Evolutionary conservation across 768 basidiomycete genomes (phyloP), one percentile per base, ranked within the genome.

Genomic region (Tremella mesenterica): DNA sequence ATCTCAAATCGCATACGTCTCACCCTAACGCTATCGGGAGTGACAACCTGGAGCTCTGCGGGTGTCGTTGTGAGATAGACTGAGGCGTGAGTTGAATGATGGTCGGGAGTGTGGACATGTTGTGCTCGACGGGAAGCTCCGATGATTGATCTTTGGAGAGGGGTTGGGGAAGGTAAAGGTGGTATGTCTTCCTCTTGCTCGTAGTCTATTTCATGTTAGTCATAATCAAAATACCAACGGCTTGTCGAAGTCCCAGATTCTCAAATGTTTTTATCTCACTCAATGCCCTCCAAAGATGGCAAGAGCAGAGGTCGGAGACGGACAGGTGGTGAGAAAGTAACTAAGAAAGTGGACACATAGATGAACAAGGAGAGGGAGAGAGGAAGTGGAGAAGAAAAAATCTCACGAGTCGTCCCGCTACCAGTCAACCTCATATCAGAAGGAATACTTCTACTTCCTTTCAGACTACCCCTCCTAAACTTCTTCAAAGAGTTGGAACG

Each of bases 371-470:
- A 21, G 18, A 41, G 39, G 25, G 39, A 27, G 47, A 53, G n/a
- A n/a, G n/a, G n/a, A n/a, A n/a, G n/a, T n/a, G n/a, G n/a, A n/a
- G n/a, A n/a, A n/a, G n/a, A n/a, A n/a, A n/a, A n/a, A n/a, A n/a
- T n/a, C n/a, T n/a, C n/a, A n/a, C n/a, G n/a, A n/a, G n/a, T n/a
- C n/a, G n/a, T n/a, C n/a, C n/a, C 28, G 31, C n/a, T 45, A 10
- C 44, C 47, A 28, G 52, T 57, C 26, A 52, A 30, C 26, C 60
- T 46, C 44, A 61, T 26, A 34, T 61, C 60, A 31, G 56, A 43
- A 2, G 60, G 60, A 14, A 61, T 33, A 52, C 50, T 53, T 31
- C 28, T 54, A 43, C 53, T 57, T 3, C 31, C 47, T 25, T 61
- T 61, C 38, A 57, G 43, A 36, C 53, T 53, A 30, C 41, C 48